Conservation (phyloP, 2,329 filamentous ascomycete genomes). For the Neonectria hederae region DNA sequence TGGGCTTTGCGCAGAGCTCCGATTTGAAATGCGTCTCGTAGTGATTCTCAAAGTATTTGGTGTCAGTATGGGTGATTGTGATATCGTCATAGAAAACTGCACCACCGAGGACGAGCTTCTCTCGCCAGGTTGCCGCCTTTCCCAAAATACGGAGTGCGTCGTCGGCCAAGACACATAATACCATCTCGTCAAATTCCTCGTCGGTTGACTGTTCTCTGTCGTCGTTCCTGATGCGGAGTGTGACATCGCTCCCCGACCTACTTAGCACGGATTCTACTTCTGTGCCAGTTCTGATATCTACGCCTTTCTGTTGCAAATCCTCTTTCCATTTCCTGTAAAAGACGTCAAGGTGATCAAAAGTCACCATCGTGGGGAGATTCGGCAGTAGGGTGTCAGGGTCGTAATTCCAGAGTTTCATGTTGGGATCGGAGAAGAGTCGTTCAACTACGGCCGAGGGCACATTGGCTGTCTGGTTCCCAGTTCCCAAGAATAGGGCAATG, state of each 20-base stretch:
- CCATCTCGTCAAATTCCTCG: constrained; percentile 72
- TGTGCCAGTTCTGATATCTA: constrained; percentile 64
- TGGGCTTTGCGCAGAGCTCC: constrained; percentile 60
- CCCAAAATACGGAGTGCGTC: constrained; percentile 70
- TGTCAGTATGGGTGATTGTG: constrained; percentile 74
- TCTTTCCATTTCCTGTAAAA: constrained; percentile 70
- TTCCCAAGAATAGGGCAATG: constrained; percentile 77
- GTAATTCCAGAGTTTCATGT: constrained; percentile 69
- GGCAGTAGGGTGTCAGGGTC: constrained; percentile 63
- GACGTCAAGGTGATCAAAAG: constrained; percentile 68
- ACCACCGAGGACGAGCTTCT: constrained; percentile 74
- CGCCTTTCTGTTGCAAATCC: constrained; percentile 62
- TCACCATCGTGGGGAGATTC: constrained; percentile 72
- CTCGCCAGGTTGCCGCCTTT: constrained; percentile 65
- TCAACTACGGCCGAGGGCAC: constrained; percentile 75
- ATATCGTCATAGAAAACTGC: constrained; percentile 77
- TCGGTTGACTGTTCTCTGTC: constrained; percentile 54
- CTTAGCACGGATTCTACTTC: constrained; percentile 63
- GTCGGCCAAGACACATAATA: constrained; percentile 72
- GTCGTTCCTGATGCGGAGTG: constrained; percentile 62
- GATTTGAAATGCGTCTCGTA: constrained; percentile 70
- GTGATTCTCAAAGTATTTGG: constrained; percentile 71
- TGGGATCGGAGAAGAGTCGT: constrained; percentile 65
- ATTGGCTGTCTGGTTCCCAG: constrained; percentile 77
- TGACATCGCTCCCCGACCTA: constrained; percentile 61